Evolutionary conservation across 495 filamentous ascomycete genomes (phyloP).

Genomic region (Neurospora sp.): DNA sequence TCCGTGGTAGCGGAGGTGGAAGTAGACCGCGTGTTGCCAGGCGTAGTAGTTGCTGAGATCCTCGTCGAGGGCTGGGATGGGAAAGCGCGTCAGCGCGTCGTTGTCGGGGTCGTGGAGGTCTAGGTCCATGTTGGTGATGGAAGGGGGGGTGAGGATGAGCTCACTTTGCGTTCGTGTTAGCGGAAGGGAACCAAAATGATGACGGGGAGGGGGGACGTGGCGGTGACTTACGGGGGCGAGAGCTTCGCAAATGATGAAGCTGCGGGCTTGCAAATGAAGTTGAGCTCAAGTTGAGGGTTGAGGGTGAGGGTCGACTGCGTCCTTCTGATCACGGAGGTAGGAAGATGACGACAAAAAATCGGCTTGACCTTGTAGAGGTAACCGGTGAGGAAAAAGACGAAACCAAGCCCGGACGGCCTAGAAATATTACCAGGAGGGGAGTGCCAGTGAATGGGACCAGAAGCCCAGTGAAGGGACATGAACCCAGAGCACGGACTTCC

Average conservation of each 20-base stretch:
- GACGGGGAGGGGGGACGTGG: neutral
- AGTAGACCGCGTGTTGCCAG: neutral
- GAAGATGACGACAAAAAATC: neutral
- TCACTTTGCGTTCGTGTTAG: neutral
- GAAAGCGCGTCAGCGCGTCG: neutral
- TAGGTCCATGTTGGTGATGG: neutral
- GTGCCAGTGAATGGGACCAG: neutral
- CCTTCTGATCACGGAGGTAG: neutral
- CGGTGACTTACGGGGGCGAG: neutral
- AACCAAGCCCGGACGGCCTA: neutral
- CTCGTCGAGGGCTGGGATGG: neutral
- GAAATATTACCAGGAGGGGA: neutral
- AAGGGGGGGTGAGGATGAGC: neutral
- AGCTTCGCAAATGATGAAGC: neutral
- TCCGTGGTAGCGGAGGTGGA: neutral
- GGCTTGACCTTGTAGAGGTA: too few relatives aligned
- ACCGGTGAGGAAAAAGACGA: neutral
- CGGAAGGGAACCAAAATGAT: accelerated
- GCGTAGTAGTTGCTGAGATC: neutral
- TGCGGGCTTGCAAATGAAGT: neutral
- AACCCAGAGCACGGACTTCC: neutral
- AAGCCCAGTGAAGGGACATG: neutral
- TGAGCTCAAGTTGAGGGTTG: neutral
- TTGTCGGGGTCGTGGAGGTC: neutral
- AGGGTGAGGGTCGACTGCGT: neutral